Base-by-base conservation (phyloP, 2,329 filamentous ascomycete species). In the Epichloe uncinata region DNA sequence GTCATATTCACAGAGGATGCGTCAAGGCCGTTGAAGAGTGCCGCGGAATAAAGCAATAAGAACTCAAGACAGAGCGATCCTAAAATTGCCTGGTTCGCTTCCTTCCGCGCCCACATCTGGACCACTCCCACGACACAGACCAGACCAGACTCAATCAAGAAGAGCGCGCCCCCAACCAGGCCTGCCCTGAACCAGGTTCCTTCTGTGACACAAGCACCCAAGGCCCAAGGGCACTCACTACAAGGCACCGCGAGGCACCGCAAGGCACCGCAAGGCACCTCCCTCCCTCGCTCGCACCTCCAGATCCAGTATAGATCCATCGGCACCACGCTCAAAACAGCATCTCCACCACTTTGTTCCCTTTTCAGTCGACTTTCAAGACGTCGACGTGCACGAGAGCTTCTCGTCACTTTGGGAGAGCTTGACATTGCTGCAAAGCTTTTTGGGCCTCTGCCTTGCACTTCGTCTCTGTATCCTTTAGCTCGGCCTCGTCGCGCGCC, bases 231-330 rank as follows among this genome's bases (percentile, higher is more conserved):
- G 42, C 41, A 50, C 42, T 20, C 41, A 50, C 42, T 20, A 18
- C 47, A 42, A 50, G 45, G 72, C 72, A 66, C 63, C 65, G 67
- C 64, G 38, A 50, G 45, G 72, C 72, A 66, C 63, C 65, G 67
- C 64, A 42, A 50, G 45, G 72, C 72, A 76, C 71, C 69, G 67
- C 62, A 68, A 67, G 61, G 66, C 61, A 66, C 68, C 66, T 67
- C 65, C 66, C 69, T 59, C 62, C 62, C 63, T 63, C 63, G 61
- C 71, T 73, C 71, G 71, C 70, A 69, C 71, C 71, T 69, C 77
- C 76, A 77, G 74, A 80, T 79, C 72, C 71, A 79, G 77, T 77
- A 78, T 79, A 80, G 77, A 73, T 71, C 74, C 73, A 73, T 78
- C 75, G 73, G 75, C 75, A 78, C 74, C 73, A 78, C 74, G 71